Evolutionary conservation across 768 basidiomycete genomes (phyloP), one percentile per base, ranked within the genome.

Genomic region (Rhizopogon vinicolor): DNA sequence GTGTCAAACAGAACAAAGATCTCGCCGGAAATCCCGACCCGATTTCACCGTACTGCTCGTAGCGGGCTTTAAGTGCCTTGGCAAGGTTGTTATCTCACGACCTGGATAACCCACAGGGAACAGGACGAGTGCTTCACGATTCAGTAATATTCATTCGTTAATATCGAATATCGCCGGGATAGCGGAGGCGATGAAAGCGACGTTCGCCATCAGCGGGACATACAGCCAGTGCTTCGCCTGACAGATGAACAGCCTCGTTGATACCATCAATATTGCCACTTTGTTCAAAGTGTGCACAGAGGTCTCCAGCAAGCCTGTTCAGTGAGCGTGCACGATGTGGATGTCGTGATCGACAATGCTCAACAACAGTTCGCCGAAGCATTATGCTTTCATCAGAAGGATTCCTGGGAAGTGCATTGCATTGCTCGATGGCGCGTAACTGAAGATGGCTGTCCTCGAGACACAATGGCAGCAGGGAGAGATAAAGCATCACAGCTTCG

Each of bases 81-180:
- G 65, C 59, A n/a, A 57, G 48, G 49, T 33, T 60, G 29, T 53
- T 52, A 3, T 46, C n/a, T 10, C 12, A 46, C 44, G 28, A 28
- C 14, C 22, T 46, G 28, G 31, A 33, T 33, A 53, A 86, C 31
- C 9, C 72, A 41, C 88, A 78, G 40, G 16, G 16, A 16, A n/a
- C 40, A 16, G 16, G 18, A 18, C 4, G 8, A 41, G n/a, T 41
- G 40, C 7, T 7, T n/a, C 14, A 5, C n/a, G 77, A 88, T 48
- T 31, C 7, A 48, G 46, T 14, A 2, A 19, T 48, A 48, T 35
- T 14, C 46, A 8, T 7, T 48, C 46, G 5, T 48, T 14, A 3
- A 48, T 31, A 8, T 48, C 46, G 14, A 3, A 48, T 31, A 8
- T 48, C 46, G 14, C 7, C 13, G 9, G 33, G 46, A 35, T 48